phyloP scores from a whole-genome alignment of 805 yeast species.

The Candida rishiriensis region DNA sequence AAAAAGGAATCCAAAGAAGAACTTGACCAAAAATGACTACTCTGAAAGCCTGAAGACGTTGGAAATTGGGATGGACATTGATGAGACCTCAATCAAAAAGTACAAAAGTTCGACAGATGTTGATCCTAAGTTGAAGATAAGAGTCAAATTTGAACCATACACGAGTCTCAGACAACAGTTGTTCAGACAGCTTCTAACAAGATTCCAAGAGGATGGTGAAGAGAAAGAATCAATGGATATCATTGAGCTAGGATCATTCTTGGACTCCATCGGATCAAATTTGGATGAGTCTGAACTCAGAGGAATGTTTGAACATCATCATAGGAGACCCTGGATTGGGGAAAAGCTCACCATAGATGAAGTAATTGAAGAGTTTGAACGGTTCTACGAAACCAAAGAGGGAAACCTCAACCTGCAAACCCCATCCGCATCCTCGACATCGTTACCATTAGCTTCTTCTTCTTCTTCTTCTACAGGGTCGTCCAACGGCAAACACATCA shows the following conservation, averaged over 20 bases:
- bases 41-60: conserved; percentile 40
- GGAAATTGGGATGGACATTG: conserved; percentile 28
- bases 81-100: conserved; percentile 29
- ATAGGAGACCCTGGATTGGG: conserved; percentile 50
- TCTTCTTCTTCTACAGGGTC: neutral
- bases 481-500: conserved; percentile 32
- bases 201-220: conserved; percentile 44
- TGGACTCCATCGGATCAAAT: conserved; percentile 61
- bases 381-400: conserved; percentile 27
- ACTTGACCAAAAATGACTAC: conserved; percentile 31
- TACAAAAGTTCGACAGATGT: conserved; percentile 34
- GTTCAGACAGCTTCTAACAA: conserved; percentile 55
- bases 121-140: conserved; percentile 51
- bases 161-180: conserved; percentile 57
- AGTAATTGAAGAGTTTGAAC: conserved; percentile 44
- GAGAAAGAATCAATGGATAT: conserved; percentile 44
- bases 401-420: neutral
- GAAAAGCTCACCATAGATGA: conserved; percentile 43
- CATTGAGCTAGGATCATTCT: conserved; percentile 57
- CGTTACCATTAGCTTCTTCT: neutral
- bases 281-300: conserved; percentile 51
- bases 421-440: neutral
- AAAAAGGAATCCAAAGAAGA: conserved; percentile 28
- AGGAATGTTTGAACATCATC: conserved; percentile 43
- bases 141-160: conserved; percentile 67